A percentile compares a stretch with the other conserved stretches of the same genome.
These are phyloP conservation scores for Physcomitrellopsis africana DNA, from an alignment of 225 moss, liverwort and hornwort species.

Conservation along the genomic window DNA sequence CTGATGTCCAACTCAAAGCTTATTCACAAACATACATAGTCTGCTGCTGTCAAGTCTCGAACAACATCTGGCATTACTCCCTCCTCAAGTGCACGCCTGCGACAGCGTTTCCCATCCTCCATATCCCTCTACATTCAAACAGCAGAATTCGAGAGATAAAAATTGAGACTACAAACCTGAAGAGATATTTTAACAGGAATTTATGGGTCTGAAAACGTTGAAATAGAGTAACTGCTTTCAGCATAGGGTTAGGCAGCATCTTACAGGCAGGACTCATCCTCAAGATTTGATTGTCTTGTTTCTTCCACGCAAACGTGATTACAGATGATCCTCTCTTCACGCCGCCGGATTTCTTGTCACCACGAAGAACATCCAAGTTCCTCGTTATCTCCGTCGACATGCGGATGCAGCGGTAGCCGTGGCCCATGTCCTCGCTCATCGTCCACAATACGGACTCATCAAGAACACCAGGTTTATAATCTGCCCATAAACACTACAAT, in stretches of 20 bases:
- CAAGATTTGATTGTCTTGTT: conserved; percentile 86
- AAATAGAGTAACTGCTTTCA: too few relatives aligned
- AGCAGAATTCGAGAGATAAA: too few relatives aligned
- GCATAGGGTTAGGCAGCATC: neutral
- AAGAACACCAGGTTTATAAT: conserved; percentile 41
- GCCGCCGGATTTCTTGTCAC: conserved; percentile 69
- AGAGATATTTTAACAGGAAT: too few relatives aligned
- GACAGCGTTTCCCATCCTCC: too few relatives aligned
- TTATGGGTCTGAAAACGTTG: too few relatives aligned
- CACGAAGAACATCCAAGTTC: conserved; percentile 76
- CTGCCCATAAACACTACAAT: conserved; percentile 43
- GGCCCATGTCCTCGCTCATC: conserved; percentile 57
- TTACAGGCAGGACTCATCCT: conserved; percentile 59
- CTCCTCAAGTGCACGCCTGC: too few relatives aligned
- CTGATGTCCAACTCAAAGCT: too few relatives aligned
- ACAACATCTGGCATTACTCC: too few relatives aligned
- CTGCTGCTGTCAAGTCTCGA: too few relatives aligned
- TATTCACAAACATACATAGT: too few relatives aligned
- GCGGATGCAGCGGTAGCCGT: conserved; percentile 76
- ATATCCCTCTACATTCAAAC: too few relatives aligned
- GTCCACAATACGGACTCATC: conserved; percentile 69
- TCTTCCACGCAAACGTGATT: conserved; percentile 79
- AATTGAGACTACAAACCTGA: too few relatives aligned
- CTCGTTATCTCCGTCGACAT: conserved; percentile 57
- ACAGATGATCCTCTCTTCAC: conserved; percentile 66